Base-by-base conservation (phyloP, 2,329 filamentous ascomycete genomes). In the Cercospora sesami region DNA sequence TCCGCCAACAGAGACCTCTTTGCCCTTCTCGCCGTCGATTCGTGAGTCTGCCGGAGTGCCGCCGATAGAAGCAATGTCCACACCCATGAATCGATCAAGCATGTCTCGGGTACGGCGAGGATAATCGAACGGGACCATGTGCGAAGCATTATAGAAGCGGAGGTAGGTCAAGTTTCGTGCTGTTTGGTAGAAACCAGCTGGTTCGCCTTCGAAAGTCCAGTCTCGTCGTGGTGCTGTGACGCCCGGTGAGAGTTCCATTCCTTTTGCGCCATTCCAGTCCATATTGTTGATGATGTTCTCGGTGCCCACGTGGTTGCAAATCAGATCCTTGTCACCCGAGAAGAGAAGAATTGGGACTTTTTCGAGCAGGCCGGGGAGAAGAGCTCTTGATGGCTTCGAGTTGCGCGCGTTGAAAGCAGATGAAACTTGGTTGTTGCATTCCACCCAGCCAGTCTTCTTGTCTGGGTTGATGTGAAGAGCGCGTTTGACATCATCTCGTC, bases 41-140 rank as follows among this genome's bases (percentile, higher is more conserved):
- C 87, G 86, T 67, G 90, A 93, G 79, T 96, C 91, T 0, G 89
- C 86, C 0, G 93, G 92, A 62, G 83, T 82, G 61, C 92, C 94
- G 67, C 94, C 94, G 72, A 97, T 96, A 76, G 87, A 90, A 74
- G 88, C 91, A 72, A 98, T 96, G 77, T 98, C 93, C 48, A 99
- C 92, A 60, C 89, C 88, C 86, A 98, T 93, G 81, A 99, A 97
- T 48, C 95, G 91, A 80, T 99, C 94, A 16, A 99, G 88, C 95
- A 99, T 99, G 79, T 98, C 95, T 69, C 94, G 88, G 21, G 90
- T 91, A 69, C 93, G 90, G 59, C 93, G 89, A 1, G 94, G 90
- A 74, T 91, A 91, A 80, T 99, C 94, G 76, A 95, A 98, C 0
- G 95, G 96, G 1, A 99, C 95, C 95, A 99, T 99, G 80, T 99